Base-by-base conservation (phyloP, 257 asterid genomes). In the Solanum gandarillasii region DNA sequence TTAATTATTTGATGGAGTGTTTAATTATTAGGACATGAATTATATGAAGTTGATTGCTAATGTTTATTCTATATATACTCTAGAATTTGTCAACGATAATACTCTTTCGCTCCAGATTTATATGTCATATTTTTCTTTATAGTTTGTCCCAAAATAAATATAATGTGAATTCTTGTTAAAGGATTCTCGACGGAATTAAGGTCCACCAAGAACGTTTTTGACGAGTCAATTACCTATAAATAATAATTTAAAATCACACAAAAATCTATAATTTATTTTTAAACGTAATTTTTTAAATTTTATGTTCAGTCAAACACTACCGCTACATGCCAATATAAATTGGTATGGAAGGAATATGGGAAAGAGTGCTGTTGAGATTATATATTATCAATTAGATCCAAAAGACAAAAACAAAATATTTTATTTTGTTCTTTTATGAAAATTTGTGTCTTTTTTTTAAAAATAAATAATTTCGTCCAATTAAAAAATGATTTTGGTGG, bases 401-500 rank as follows among this genome's bases (percentile, higher is more conserved):
- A 85, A 48, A 43, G 87, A 73, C 39, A 73, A 85, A 86, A 90
- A 87, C 39, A 94, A 89, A 74, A 88, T 67, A 78, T 46, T 67
- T 83, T 87, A 12, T 21, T 89, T 93, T 92, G 96, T 91, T 94
- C 43, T 82, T 52, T 90, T 71, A 89, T 65, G 27, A 55, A 83
- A 92, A 89, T 2, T 16, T 27, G n/a, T 46, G 68, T 29, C 41
- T 27, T 27, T 29, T 81, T 41, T 41, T 78, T 29, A 0, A 5
- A 34, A 35, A 6, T 13, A 6, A 29, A 84, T 84, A 41, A 88
- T 86, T 83, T 83, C 83, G 90, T 31, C 70, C 27, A 92, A 31
- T 75, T 87, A 79, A 52, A 87, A 91, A 89, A 86, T 68, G 91
- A 91, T 92, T 83, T 91, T 79, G 73, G 94, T 91, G 90, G 93